Evolutionary conservation across 495 filamentous ascomycete species (phyloP), one percentile per base, ranked within the genome.

Genomic region (Aspergillus egyptiacus): DNA sequence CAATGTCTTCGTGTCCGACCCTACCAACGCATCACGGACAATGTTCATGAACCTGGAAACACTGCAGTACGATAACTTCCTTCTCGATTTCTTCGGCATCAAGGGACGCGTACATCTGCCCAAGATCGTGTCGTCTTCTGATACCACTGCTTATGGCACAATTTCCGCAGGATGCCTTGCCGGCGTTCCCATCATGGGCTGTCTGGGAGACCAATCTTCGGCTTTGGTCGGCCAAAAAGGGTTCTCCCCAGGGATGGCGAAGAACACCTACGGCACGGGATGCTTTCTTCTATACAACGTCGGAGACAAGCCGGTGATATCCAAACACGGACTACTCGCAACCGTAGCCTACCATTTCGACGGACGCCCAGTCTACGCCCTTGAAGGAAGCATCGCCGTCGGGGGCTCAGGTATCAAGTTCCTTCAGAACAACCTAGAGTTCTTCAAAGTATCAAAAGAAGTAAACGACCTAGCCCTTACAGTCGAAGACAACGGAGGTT

Each of bases 201-300:
- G 89, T 60, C 70, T 97, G 15, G 91, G 91, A 7, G 91, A 97
- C 66, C 91, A 97, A 65, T 96, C 93, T 35, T 84, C 89, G 40
- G 91, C 91, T 3, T 68, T 97, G 20, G 91, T 97, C 37, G 91
- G 91, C 22, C 91, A 97, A 60, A 86, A 88, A 59, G 91, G 85
- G 8, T 96, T 96, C 63, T 82, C 75, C 17, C 84, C 91, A 0
- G 91, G 91, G 19, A 80, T 83, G 67, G 91, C 91, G 13, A 97
- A 97, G 72, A 96, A 96, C 60, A 97, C 91, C 0, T 97, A 96
- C 56, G 91, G 91, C 17, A 97, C 93, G 2, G 91, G 91, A 8
- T 95, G 91, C 66, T 97, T 97, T 68, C 72, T 96, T 38, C 73
- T 97, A 8, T 96, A 95, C 59, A 96, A 97, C 64, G 89, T 95